Base-by-base conservation (phyloP, 2,329 filamentous ascomycete species). In the Mycogone perniciosa region DNA sequence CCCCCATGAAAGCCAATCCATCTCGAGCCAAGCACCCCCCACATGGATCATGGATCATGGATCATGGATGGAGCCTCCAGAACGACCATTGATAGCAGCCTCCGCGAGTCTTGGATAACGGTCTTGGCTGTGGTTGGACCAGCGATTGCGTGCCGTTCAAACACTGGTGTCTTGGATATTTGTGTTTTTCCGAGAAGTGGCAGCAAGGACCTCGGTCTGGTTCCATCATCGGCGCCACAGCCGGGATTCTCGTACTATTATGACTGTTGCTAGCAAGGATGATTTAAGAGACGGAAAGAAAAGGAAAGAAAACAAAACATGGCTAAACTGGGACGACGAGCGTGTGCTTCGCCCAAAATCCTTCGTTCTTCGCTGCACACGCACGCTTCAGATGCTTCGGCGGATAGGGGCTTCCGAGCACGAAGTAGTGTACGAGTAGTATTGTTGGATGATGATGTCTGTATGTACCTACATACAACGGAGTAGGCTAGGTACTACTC, bases 201-300 rank as follows among this genome's bases (percentile, higher is more conserved):
- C 31, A 30, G 30, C 42, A 44, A 13, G 35, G 30, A 11, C 48
- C 48, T 31, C 45, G 6, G 10, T 60, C 3, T 59, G 61, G 31
- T 62, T 62, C 49, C 49, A 47, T 51, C 48, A 48, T 44, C 43
- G 44, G 47, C 51, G 51, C 51, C 51, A 53, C 51, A 45, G 50
- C 50, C 50, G 50, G 49, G 48, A 45, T 45, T 34, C 7, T 35
- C 20, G 20, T 20, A 20, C 20, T 20, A 20, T 20, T 20, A 20
- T 20, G 20, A 20, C 20, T 20, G 7, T 35, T 35, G 33, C 40
- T 39, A 44, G 47, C 20, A 20, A 20, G 20, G 20, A 20, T 20
- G 20, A 20, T 20, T 20, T 3, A 20, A 20, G 20, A 20, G 20
- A 20, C 20, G 20, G 20, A 20, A 20, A 20, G 20, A 20, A 20